These are phyloP conservation scores for Amphibolis antarctica DNA, from an alignment of 106 monocot genomes.

Conservation along the genomic window DNA sequence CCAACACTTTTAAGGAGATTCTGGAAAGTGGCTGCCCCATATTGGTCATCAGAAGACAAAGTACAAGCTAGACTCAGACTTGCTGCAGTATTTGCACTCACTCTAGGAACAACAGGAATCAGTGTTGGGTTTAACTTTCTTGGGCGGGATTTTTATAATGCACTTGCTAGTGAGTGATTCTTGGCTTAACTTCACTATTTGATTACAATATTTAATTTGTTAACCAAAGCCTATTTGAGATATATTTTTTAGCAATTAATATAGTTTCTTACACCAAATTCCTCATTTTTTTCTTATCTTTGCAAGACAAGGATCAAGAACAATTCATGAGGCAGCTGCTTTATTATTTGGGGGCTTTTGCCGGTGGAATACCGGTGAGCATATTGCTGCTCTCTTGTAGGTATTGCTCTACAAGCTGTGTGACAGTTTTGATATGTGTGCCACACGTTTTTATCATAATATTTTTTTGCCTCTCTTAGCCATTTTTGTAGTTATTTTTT, in stretches of 20 bases:
- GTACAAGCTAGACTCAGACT: conserved; percentile 27
- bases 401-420: conserved; percentile 46
- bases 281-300: conserved; percentile 3
- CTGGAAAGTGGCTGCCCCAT: conserved; percentile 91
- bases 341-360: conserved; percentile 83
- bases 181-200: not conserved
- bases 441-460: not conserved
- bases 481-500: not conserved
- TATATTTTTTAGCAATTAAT: too few species aligned
- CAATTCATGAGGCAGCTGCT: conserved; percentile 87
- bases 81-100: conserved; percentile 83
- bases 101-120: conserved; percentile 58
- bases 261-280: not conserved
- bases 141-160: conserved; percentile 74
- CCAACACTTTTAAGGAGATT: conserved; percentile 64
- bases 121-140: conserved; percentile 28
- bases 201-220: not conserved
- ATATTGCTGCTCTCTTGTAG: conserved; percentile 81
- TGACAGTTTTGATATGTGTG: not conserved
- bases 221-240: too few species aligned
- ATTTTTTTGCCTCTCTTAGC: not conserved
- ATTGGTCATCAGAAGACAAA: conserved; percentile 97
- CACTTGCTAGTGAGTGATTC: conserved; percentile 79
- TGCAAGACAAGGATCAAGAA: conserved; percentile 86
- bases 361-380: conserved; percentile 99